Evolutionary conservation across 2,329 filamentous ascomycete genomes (phyloP).

Genomic region (Trichophyton schoenleinii): DNA sequence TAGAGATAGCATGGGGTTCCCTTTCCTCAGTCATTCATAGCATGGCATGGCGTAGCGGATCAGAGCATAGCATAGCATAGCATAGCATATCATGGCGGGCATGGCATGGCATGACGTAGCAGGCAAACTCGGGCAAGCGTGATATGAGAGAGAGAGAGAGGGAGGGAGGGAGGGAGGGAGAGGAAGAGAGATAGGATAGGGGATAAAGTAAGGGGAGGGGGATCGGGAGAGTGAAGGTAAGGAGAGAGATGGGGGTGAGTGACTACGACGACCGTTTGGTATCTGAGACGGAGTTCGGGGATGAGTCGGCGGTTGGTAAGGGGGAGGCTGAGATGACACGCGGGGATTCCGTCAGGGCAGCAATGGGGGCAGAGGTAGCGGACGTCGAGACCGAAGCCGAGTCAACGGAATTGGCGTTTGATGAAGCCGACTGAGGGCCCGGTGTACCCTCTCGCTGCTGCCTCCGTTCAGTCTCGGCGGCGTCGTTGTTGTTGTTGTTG

Average conservation of each 20-base stretch:
- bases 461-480: slow-evolving; percentile 25
- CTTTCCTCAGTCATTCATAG: not conserved
- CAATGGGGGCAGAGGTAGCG: slow-evolving; percentile 10
- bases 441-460: slow-evolving; percentile 41
- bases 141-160: no score
- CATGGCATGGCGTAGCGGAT: no score
- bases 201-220: no score
- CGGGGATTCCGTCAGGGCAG: slow-evolving; percentile 1
- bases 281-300: slow-evolving; percentile 6
- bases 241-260: not conserved
- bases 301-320: slow-evolving; percentile 26
- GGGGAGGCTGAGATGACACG: slow-evolving; percentile 25
- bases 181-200: no score
- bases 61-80: no score
- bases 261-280: not conserved
- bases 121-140: no score
- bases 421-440: slow-evolving; percentile 29
- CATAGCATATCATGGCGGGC: no score
- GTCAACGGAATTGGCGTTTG: slow-evolving; percentile 13
- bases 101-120: no score
- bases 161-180: no score
- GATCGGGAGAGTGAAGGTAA: no score
- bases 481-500: slow-evolving; percentile 19
- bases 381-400: slow-evolving; percentile 5
- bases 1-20: not conserved